A percentile compares a stretch with the other conserved stretches of the same genome.
Conservation (phyloP, 257 asterid species). For the Ballota nigra region DNA sequence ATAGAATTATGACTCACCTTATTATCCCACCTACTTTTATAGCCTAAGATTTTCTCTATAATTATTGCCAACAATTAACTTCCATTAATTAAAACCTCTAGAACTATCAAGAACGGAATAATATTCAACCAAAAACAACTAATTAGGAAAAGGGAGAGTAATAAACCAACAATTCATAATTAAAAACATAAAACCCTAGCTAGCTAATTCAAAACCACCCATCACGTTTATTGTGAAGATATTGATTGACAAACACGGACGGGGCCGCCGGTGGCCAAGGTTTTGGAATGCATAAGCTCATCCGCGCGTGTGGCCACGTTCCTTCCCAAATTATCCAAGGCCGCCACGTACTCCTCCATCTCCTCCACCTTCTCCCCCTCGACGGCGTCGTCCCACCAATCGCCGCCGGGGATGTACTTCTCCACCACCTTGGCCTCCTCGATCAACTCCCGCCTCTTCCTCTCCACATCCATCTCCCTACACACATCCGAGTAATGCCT, state of each 20-base stretch:
- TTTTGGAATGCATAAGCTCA: slow-evolving; percentile 13
- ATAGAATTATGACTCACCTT: no score
- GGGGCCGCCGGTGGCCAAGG: slow-evolving; percentile 10
- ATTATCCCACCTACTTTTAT: no score
- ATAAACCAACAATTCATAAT: no score
- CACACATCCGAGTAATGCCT: slow-evolving; percentile 27
- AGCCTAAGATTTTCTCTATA: no score
- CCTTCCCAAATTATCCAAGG: slow-evolving; percentile 37
- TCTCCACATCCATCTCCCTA: slow-evolving; percentile 36
- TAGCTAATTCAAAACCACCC: no score
- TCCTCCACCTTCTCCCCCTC: slow-evolving; percentile 35
- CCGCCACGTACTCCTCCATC: slow-evolving; percentile 36
- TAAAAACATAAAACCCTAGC: no score
- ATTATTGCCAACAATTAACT: no score
- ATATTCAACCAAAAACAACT: no score
- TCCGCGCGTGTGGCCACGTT: slow-evolving; percentile 28
- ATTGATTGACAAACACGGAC: slow-evolving; percentile 16
- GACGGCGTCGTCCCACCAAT: slow-evolving; percentile 33
- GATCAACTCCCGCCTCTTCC: slow-evolving; percentile 16
- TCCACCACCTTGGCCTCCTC: not conserved
- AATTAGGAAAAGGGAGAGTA: no score
- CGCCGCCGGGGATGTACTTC: slow-evolving; percentile 9
- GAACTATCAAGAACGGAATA: no score
- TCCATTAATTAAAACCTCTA: no score
- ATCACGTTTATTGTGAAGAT: not conserved